Conservation (phyloP, 768 basidiomycete species). For the Multifurca ochricompacta region DNA sequence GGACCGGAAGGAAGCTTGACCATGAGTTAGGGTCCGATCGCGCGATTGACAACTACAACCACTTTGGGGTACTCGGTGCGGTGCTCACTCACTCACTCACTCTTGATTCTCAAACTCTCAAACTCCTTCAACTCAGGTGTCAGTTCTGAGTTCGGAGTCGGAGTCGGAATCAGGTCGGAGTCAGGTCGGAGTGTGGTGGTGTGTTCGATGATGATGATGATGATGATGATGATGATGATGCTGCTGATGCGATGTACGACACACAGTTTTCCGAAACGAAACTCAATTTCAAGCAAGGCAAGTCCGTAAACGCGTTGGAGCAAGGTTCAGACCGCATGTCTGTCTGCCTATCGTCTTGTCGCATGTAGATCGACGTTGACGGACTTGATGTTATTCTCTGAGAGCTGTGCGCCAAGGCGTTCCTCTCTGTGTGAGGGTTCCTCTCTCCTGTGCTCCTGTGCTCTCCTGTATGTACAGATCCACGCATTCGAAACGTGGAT, state of each 20-base stretch:
- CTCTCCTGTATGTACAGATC: too few relatives aligned
- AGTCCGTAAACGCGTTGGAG: conserved; percentile 5
- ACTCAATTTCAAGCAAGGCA: too few relatives aligned
- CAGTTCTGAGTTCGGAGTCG: too few relatives aligned
- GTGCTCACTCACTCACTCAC: too few relatives aligned
- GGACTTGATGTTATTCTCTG: not conserved
- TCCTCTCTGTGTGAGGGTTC: not conserved
- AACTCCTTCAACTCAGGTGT: too few relatives aligned
- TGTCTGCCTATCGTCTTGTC: not conserved
- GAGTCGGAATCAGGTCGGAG: too few relatives aligned
- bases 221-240: too few relatives aligned
- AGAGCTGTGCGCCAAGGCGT: conserved; percentile 6
- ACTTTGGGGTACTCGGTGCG: not conserved
- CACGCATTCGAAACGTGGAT: conserved; percentile 14
- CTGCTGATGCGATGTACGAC: not conserved
- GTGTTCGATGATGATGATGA: too few relatives aligned
- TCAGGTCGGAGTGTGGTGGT: too few relatives aligned
- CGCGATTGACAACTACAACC: not conserved
- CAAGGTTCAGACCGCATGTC: conserved; percentile 6
- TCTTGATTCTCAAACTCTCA: too few relatives aligned
- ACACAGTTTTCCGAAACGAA: conserved; percentile 10
- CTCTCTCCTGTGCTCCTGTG: not conserved
- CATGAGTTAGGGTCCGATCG: conserved; percentile 2
- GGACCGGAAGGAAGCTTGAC: not conserved
- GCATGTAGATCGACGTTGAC: conserved; percentile 7